Percentiles rank a stretch among this genome's conserved stretches.
Evolutionary conservation across 208 protist genomes (phyloP).

Genomic region (Leishmania braziliensis): DNA sequence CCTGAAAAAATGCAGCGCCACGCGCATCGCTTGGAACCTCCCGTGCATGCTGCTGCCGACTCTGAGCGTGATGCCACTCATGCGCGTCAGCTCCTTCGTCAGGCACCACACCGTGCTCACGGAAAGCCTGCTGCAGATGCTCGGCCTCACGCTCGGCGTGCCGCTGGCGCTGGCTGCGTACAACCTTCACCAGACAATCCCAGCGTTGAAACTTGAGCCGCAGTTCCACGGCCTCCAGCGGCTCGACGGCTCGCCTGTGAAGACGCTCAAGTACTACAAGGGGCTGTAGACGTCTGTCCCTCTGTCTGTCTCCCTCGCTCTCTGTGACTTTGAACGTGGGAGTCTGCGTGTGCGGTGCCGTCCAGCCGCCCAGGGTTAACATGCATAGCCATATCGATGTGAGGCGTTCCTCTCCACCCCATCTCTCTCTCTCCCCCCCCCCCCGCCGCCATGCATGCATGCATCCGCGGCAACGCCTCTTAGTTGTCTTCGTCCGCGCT

Average conservation of each 20-base stretch:
- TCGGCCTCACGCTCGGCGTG: conserved; percentile 69
- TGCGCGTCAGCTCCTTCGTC: conserved; percentile 32
- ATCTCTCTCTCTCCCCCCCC: too few relatives aligned
- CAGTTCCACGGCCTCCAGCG: conserved; percentile 67
- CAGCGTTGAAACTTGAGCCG: conserved; percentile 54
- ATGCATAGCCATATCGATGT: not conserved
- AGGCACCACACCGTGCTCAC: conserved; percentile 36
- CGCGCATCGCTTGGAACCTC: conserved; percentile 82
- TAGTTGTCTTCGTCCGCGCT: not conserved
- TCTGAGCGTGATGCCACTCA: conserved; percentile 76
- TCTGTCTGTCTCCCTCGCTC: not conserved
- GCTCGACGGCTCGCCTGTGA: conserved; percentile 65
- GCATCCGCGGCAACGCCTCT: too few relatives aligned
- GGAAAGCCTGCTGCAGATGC: conserved; percentile 69
- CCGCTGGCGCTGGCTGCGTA: conserved; percentile 75
- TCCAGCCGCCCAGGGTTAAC: not conserved
- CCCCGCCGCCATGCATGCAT: too few relatives aligned
- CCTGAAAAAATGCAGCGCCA: conserved; percentile 76
- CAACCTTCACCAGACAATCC: conserved; percentile 59
- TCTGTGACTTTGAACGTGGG: not conserved
- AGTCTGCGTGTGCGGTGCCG: not conserved
- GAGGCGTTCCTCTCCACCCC: too few relatives aligned
- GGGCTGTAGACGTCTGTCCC: conserved; percentile 49
- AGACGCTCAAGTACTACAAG: conserved; percentile 83
- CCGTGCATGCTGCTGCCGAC: conserved; percentile 89